phyloP scores from a whole-genome alignment of 331 rosid species.

The Acacia concinna region DNA sequence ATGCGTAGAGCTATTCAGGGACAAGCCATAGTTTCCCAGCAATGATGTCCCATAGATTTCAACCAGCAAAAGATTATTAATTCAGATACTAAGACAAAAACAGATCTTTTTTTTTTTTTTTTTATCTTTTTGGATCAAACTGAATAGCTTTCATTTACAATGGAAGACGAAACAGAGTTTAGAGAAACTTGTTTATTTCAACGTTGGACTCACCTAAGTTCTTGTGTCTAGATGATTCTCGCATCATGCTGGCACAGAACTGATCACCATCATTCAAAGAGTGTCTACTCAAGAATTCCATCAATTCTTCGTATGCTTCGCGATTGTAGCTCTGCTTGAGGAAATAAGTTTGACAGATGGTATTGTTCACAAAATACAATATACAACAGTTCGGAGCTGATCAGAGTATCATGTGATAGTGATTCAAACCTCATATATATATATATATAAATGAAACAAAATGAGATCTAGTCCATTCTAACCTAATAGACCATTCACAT shows the following conservation, averaged over 20 bases:
- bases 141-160: background rate
- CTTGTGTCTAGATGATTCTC: conserved; percentile 89
- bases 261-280: conserved; percentile 85
- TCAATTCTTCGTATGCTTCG: conserved; percentile 80
- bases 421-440: background rate
- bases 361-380: background rate
- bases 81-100: conserved; percentile 15
- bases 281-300: conserved; percentile 68
- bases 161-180: conserved; percentile 4
- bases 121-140: background rate
- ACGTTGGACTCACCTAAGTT: conserved; percentile 49
- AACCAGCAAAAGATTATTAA: background rate
- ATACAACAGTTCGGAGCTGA: background rate
- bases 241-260: conserved; percentile 75
- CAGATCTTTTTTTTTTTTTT: background rate
- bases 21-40: conserved; percentile 24
- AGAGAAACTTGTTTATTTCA: conserved; percentile 1
- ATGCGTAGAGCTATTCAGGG: conserved; percentile 73
- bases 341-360: conserved; percentile 28
- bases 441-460: background rate
- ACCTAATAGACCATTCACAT: background rate
- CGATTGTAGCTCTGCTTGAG: conserved; percentile 73
- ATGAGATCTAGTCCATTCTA: background rate
- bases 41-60: conserved; percentile 30
- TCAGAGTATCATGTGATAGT: background rate